These are phyloP conservation scores for Arabidopsis suecica DNA, from an alignment of 345 rosid genomes.

Conservation along the genomic window DNA sequence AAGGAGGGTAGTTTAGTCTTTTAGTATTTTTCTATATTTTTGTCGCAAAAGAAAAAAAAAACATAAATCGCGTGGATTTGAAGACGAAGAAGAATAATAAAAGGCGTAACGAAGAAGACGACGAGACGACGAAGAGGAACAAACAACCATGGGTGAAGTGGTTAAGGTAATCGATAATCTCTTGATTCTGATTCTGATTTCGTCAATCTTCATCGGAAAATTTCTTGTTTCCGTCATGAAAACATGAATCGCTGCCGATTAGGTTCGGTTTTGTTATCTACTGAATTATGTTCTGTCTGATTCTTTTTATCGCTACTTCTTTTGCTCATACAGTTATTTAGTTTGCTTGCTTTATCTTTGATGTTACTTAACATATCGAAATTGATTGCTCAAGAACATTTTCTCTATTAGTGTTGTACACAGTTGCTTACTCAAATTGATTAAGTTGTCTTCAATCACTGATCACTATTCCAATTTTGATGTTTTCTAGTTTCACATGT, in stretches of 20 bases:
- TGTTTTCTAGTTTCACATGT: no score
- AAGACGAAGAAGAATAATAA: slow-evolving; percentile 8
- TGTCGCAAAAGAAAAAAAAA: neutral
- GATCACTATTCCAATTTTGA: neutral
- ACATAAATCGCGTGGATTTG: slow-evolving; percentile 19
- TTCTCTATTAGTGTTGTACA: neutral
- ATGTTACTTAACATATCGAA: neutral
- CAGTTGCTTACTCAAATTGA: neutral
- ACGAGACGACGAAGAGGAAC: neutral
- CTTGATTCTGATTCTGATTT: neutral
- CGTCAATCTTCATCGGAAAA: neutral
- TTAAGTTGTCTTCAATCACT: neutral
- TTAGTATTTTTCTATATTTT: neutral
- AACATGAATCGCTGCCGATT: neutral
- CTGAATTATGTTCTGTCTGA: no score
- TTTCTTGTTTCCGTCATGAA: neutral
- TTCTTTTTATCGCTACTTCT: no score
- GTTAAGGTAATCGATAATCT: slow-evolving; percentile 2
- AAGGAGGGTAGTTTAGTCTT: slow-evolving; percentile 16
- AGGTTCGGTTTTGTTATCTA: neutral
- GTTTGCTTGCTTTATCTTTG: neutral
- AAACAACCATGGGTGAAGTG: slow-evolving; percentile 19
- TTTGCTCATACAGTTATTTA: neutral
- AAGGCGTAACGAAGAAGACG: neutral
- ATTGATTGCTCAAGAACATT: neutral